Evolutionary conservation across 1,139 yeast genomes (phyloP), one percentile per base, ranked within the genome.

Genomic region (Yamadazyma atlantica): DNA sequence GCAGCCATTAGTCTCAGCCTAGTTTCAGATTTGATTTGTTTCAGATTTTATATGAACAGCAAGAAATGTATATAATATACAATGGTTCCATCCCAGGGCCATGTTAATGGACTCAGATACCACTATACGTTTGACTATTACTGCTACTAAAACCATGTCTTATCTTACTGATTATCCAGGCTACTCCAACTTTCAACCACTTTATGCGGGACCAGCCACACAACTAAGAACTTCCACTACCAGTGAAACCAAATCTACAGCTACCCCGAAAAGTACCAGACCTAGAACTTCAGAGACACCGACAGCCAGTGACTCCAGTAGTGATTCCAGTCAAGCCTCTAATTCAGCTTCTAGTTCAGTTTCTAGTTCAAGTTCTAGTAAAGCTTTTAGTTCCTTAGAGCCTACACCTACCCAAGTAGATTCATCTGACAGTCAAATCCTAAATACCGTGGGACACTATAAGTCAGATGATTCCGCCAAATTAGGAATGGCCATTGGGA

Each of bases 401-500:
- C 25, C 26, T 12, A 21, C 34, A 18, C n/a, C 25, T 21, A 8
- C 32, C 9, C 13, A 28, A 27, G n/a, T 18, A 8, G 25, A 18
- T 6, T 6, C 32, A 4, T 29, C 32, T 18, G 19, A 24, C 9
- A 27, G 29, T 14, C 16, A 13, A n/a, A 9, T 13, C 10, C 23
- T 29, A 22, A 29, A 16, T 24, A 24, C 14, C 4, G 19, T 31
- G 28, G 18, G n/a, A 3, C 18, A 37, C 7, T n/a, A 27, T 18
- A 11, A 31, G 16, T 13, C 29, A 15, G 8, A 14, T 33, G 32
- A 35, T 17, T 51, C 58, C 4, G 31, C 51, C 5, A 58, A 59
- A 9, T 49, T 69, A 15, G 75, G 75, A 0, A 51, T 70, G 37
- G 73, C 74, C 3, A 53, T 71, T 5, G 75, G 75, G 0, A 58